Evolutionary conservation across 805 yeast genomes (phyloP).

Genomic region (Yamadazyma scolyti): DNA sequence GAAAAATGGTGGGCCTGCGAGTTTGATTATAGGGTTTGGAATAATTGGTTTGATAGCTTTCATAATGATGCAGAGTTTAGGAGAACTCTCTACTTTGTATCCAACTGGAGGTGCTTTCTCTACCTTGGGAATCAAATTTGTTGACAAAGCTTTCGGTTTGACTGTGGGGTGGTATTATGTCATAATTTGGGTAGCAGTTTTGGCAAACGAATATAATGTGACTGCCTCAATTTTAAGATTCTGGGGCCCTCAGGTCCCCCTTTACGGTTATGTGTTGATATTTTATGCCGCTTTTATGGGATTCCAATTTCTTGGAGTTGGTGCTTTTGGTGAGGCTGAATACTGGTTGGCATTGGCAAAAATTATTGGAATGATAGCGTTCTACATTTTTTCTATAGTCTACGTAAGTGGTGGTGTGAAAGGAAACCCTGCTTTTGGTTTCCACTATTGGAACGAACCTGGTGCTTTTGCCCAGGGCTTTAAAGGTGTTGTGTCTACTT

Average conservation of each 20-base stretch:
- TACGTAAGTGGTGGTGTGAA: conserved; percentile 43
- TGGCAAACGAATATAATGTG: conserved; percentile 53
- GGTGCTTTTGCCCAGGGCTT: conserved; percentile 45
- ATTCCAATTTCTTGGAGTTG: conserved; percentile 49
- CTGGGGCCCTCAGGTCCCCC: conserved; percentile 51
- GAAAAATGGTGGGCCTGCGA: conserved; percentile 49
- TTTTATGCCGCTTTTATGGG: conserved; percentile 50
- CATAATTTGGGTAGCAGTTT: conserved; percentile 53
- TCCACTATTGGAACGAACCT: conserved; percentile 41
- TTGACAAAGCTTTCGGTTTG: conserved; percentile 57
- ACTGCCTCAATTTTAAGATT: conserved; percentile 46
- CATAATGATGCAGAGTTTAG: conserved; percentile 52
- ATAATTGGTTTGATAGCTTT: conserved; percentile 52
- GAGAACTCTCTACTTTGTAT: conserved; percentile 52
- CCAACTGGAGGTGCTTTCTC: conserved; percentile 53
- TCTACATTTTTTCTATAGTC: conserved; percentile 48
- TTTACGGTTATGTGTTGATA: conserved; percentile 52
- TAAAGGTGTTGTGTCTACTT: conserved; percentile 53
- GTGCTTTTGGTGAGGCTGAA: conserved; percentile 56
- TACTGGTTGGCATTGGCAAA: conserved; percentile 50
- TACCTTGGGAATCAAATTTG: conserved; percentile 46
- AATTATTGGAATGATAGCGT: conserved; percentile 44
- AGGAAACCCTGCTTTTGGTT: conserved; percentile 35
- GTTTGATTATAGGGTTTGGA: conserved; percentile 49
- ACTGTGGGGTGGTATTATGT: conserved; percentile 52